Evolutionary conservation across 2,329 filamentous ascomycete species (phyloP), one percentile per base, ranked within the genome.

Genomic region (Aureobasidium zeae): DNA sequence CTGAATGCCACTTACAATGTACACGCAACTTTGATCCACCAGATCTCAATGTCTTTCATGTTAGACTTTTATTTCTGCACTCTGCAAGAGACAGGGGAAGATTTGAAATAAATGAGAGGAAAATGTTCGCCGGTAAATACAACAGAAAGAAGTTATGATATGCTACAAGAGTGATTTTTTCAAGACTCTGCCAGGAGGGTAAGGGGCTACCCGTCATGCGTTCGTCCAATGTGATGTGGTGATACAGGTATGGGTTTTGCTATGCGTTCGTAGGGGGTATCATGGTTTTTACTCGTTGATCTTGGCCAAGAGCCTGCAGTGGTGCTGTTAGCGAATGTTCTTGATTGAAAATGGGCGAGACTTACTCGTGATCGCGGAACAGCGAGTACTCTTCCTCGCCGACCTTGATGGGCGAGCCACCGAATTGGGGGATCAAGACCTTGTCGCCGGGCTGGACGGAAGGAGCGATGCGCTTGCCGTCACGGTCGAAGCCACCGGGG

Each of bases 331-430:
- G 56, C 15, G 17, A 25, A 15, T 30, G 11, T 16, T 21, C 17
- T 28, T 16, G 26, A 30, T 35, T n/a, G 6, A 15, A 24, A 10
- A 8, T n/a, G 9, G 19, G 21, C 9, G 21, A 9, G 41, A 83
- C 88, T 70, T 81, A 96, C 89, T 98, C 91, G 73, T 87, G 84
- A 70, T 98, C 91, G 60, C 91, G 79, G 83, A 94, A 98, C 53
- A 98, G 79, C 52, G 83, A 80, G 74, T 79, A 96, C 72, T 98
- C 91, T 55, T 96, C 87, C 58, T 98, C 89, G 56, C 89, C 91
- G 56, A 96, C 86, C 79, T 96, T 96, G 66, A 98, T 81, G 52
- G 89, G 83, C 62, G 83, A 91, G 52, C 91, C 91, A 60, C 91
- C 91, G 61, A 82, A 98, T 86, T 94, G 58, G 56, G 91, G 91